Base-by-base conservation (phyloP, 2,329 filamentous ascomycete genomes). In the Acarospora socialis region DNA sequence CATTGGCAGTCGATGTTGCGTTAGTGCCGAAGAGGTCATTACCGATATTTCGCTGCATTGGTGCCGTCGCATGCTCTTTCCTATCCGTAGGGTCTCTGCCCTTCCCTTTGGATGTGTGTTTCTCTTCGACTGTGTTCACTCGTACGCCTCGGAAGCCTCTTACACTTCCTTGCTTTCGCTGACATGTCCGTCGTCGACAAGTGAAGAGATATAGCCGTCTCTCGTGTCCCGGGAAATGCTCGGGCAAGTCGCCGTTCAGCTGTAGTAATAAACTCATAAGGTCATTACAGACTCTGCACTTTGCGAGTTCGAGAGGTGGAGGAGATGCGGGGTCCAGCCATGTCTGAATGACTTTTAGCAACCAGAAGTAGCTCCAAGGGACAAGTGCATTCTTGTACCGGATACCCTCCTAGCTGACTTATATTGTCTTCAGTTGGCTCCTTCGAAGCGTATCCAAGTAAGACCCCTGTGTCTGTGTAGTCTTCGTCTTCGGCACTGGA, bases 221-320 rank as follows among this genome's bases (percentile, higher is more conserved):
- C 48, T 94, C 83, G 55, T 95, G 82, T 34, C 77, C 74, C 2
- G 84, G 80, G 48, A 93, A 94, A 29, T 73, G 68, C 34, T 87
- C 79, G 9, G 84, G 86, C 3, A 95, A 67, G 51, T 94, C 84
- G 46, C 74, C 86, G 55, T 98, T 83, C 17, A 98, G 69, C 55
- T 98, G 84, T 28, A 98, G 69, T 3, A 98, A 70, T 7, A 95
- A 67, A 2, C 73, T 76, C 72, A 94, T 83, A 32, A 82, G 58
- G 32, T 75, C 70, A 43, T 83, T 81, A 70, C 90, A 98, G 43
- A 81, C 69, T 56, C 81, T 83, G 63, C 90, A 98, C 56, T 76
- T 78, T 14, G 81, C 83, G 7, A 92, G 67, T 1, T 76, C 63
- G 15, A 79, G 79, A 1, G 81, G 80, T 5, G 87, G 81, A 3